phyloP scores from a whole-genome alignment of 2,329 filamentous ascomycete genomes.

The Monilinia fructigena region DNA sequence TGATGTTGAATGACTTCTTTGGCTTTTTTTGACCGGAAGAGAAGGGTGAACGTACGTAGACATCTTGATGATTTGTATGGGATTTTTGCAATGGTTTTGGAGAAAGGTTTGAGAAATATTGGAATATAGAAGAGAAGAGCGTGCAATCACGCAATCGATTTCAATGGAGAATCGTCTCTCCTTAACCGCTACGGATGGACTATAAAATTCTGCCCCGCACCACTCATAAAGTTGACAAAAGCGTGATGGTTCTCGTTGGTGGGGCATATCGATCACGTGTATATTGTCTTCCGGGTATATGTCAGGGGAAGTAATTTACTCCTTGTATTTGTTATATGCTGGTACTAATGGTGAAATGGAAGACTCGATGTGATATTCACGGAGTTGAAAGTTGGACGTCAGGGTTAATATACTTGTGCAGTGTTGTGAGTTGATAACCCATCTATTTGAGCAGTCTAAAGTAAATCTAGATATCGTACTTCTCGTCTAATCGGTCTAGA shows the following conservation, averaged over 20 bases:
- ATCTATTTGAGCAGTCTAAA: neutral
- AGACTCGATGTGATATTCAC: neutral
- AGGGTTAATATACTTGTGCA: neutral
- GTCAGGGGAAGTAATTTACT: neutral
- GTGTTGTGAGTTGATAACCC: no score
- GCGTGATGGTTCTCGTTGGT: constrained; percentile 6
- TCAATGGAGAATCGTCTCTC: constrained; percentile 11
- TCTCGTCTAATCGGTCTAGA: neutral
- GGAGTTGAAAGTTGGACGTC: neutral
- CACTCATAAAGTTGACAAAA: constrained; percentile 12
- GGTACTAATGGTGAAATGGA: no score
- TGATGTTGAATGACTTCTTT: no score
- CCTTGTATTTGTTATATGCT: neutral
- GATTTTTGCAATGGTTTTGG: neutral
- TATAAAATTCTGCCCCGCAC: constrained; percentile 22
- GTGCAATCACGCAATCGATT: constrained; percentile 13
- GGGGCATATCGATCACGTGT: constrained; percentile 12
- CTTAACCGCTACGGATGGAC: constrained; percentile 17
- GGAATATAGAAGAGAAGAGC: neutral
- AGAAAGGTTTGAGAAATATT: neutral
- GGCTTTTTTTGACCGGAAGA: neutral
- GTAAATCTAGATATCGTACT: neutral
- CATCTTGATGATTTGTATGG: constrained; percentile 14
- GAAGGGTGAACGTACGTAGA: constrained; percentile 20
- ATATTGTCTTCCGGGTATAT: neutral